phyloP scores from a whole-genome alignment of 1,139 yeast species.

The Arxiozyma slooffiae region DNA sequence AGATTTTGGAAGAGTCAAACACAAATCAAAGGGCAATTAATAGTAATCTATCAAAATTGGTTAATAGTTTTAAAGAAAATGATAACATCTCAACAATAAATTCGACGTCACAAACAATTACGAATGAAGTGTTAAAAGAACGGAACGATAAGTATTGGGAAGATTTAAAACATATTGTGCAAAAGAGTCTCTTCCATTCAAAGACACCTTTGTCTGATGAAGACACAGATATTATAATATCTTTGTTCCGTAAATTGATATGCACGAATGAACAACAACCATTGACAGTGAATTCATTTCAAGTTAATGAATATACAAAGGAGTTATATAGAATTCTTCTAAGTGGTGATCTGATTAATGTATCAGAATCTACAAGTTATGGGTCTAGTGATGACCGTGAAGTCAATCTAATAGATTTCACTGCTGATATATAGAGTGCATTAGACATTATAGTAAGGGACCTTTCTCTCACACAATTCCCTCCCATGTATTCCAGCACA shows the following conservation, averaged over 20 bases:
- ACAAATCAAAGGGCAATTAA: conserved; percentile 10
- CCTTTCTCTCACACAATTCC: not conserved
- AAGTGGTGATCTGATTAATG: conserved; percentile 5
- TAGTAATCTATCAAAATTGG: not conserved
- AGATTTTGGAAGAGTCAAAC: conserved; percentile 1
- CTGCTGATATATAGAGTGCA: not conserved
- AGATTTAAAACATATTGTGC: not conserved
- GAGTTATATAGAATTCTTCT: conserved; percentile 8
- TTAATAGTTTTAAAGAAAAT: not conserved
- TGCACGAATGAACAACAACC: conserved; percentile 9
- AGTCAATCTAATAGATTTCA: not conserved
- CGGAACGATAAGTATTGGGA: not conserved
- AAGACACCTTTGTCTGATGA: not conserved
- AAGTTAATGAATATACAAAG: not conserved
- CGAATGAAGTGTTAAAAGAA: not conserved
- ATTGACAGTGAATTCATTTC: conserved; percentile 14
- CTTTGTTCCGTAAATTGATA: conserved; percentile 9
- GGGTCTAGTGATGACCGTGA: not conserved
- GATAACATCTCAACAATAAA: not conserved
- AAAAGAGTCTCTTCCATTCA: not conserved
- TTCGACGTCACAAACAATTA: not conserved
- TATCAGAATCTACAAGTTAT: not conserved
- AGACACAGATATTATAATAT: not conserved
- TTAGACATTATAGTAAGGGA: not conserved
- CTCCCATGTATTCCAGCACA: no score